These are phyloP conservation scores for Amauroascus verrucosus DNA, from an alignment of 2,329 filamentous ascomycete species.

Conservation along the genomic window DNA sequence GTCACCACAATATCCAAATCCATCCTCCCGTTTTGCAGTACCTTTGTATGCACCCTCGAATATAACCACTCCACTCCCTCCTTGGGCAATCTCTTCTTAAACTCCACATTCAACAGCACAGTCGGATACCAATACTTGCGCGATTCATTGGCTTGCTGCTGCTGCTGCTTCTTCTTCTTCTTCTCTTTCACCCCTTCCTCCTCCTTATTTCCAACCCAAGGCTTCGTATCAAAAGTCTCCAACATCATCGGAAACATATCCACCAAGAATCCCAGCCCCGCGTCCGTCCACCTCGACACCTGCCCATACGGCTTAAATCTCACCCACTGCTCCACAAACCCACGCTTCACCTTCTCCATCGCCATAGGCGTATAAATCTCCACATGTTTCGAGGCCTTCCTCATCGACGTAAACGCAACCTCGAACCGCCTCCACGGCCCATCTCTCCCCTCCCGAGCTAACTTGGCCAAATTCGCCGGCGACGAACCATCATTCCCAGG, in stretches of 20 bases:
- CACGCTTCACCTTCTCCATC: constrained; percentile 23
- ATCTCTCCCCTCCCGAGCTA: constrained; percentile 34
- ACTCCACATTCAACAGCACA: constrained; percentile 61
- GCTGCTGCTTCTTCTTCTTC: constrained; percentile 10
- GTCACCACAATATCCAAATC: constrained; percentile 62
- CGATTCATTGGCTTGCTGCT: constrained; percentile 24
- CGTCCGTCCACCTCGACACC: constrained; percentile 50
- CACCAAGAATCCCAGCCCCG: constrained; percentile 52
- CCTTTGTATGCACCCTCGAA: constrained; percentile 53
- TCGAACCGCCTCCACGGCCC: constrained; percentile 38
- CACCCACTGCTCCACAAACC: constrained; percentile 55
- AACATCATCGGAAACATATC: constrained; percentile 61
- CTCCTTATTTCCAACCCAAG: constrained; percentile 8
- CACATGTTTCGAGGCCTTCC: constrained; percentile 43
- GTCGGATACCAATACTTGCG: constrained; percentile 63
- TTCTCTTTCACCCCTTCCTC: no score
- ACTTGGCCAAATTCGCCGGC: constrained; percentile 26
- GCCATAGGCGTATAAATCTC: constrained; percentile 42
- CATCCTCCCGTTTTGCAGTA: constrained; percentile 59
- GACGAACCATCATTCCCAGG: constrained; percentile 23
- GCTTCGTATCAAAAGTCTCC: constrained; percentile 37
- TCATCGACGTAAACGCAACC: constrained; percentile 26
- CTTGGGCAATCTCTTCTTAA: constrained; percentile 60
- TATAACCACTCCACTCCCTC: constrained; percentile 65
- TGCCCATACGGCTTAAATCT: constrained; percentile 41